Conservation (phyloP, 805 yeast species). For the Zygosaccharomyces gambellarensis region DNA sequence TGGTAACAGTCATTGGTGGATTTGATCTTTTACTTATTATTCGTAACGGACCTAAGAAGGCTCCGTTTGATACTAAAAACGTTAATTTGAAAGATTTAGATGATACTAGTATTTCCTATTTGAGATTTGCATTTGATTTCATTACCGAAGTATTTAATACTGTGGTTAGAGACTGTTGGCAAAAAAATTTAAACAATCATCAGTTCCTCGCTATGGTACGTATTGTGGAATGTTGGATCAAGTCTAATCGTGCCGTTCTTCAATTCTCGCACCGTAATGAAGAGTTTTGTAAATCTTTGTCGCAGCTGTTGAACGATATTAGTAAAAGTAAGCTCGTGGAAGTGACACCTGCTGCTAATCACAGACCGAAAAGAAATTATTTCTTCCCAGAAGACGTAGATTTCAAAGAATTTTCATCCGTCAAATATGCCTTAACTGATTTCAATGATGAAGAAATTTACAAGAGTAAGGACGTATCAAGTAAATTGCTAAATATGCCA, state of each 20-base stretch:
- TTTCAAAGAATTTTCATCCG: constrained; percentile 54
- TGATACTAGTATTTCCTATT: constrained; percentile 17
- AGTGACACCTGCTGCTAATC: neutral
- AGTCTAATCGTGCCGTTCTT: constrained; percentile 42
- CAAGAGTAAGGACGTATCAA: constrained; percentile 13
- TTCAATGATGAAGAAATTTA: constrained; percentile 46
- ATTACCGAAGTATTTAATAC: constrained; percentile 35
- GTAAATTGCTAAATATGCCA: constrained; percentile 19
- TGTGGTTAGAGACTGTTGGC: constrained; percentile 31
- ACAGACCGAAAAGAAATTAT: constrained; percentile 45
- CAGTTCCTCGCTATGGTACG: constrained; percentile 41
- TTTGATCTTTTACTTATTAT: constrained; percentile 20
- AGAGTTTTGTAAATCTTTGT: constrained; percentile 32
- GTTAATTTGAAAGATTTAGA: constrained; percentile 12
- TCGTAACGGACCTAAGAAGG: constrained; percentile 1
- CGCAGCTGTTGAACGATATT: constrained; percentile 33
- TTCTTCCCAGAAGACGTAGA: constrained; percentile 62
- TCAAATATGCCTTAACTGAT: constrained; percentile 52
- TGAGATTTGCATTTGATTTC: constrained; percentile 41
- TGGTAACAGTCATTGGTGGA: constrained; percentile 27
- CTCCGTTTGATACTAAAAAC: constrained; percentile 4
- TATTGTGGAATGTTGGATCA: constrained; percentile 54
- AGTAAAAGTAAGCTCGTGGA: constrained; percentile 11
- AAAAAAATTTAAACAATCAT: constrained; percentile 15
- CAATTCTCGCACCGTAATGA: constrained; percentile 34